Evolutionary conservation across 1,139 yeast species (phyloP), one percentile per base, ranked within the genome.

Genomic region (Spathaspora sp.): DNA sequence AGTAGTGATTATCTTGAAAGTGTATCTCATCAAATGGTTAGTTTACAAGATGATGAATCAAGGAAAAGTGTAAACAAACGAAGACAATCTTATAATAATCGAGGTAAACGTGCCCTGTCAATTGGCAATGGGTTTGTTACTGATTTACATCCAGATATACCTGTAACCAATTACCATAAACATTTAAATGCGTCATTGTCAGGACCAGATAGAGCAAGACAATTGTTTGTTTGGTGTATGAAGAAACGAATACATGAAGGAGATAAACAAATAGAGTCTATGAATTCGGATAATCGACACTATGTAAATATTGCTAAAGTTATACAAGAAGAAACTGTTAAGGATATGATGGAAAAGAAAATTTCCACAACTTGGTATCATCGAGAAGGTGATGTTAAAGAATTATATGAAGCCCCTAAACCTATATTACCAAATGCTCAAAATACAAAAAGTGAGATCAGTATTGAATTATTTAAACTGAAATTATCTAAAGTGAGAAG

Each of bases 91-190:
- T 66, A 81, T 50, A 61, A 74, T 42, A 76, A 76, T 43, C 68
- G 95, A 39, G 95, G 95, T 2, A 85, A 84, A 56, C 68, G 95
- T 33, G 79, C 84, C 2, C 86, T 88, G 58, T 84, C 91, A 0
- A 78, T 86, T 11, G 90, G 93, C 0, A 85, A 84, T 57, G 93
- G 93, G 2, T 82, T 81, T 52, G 72, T 67, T 2, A 89, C 87
- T 0, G 77, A 77, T 31, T 91, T 91, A 0, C 93, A 86, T 59
- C 74, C 76, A 1, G 84, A 79, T 42, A 81, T 87, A 1, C 75
- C 82, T 0, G 70, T 76, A 0, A 57, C 66, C 16, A 86, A 82
- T 45, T 81, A 81, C 56, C 81, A 79, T 59, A 85, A 84, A 58
- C 82, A 82, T 54, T 62, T 87, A 31, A 87, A 86, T 51, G 64